Base-by-base conservation (phyloP, 2,329 filamentous ascomycete species). In the Clonostachys chloroleuca region DNA sequence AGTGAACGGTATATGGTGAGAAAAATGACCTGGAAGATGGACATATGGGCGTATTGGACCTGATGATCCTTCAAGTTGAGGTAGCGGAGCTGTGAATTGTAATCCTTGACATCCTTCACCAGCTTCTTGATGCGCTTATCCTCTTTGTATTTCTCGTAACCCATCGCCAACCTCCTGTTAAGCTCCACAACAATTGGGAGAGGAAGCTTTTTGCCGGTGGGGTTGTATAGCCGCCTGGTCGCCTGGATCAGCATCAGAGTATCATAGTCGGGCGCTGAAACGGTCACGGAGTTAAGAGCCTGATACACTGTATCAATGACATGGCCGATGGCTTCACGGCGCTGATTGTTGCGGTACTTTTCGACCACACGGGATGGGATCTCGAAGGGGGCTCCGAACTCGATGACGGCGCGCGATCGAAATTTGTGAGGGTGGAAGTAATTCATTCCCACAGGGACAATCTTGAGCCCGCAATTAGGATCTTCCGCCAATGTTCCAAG, bases 381-480 rank as follows among this genome's bases (percentile, higher is more conserved):
- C 54, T 95, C 88, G 52, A 97, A 85, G 0, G 94, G 91, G 24
- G 83, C 85, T 9, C 94, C 94, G 58, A 97, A 99, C 62, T 99
- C 94, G 50, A 97, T 85, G 5, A 99, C 92, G 35, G 92, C 94
- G 62, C 94, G 83, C 53, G 92, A 97, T 42, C 92, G 87, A 69
- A 99, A 99, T 66, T 97, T 99, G 77, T 99, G 92, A 1, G 92
- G 89, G 67, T 97, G 92, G 70, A 99, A 99, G 69, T 99, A 99
- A 68, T 99, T 99, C 92, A 99, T 96, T 58, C 92, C 92, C 45
- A 94, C 92, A 5, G 94, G 94, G 20, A 99, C 89, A 57, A 99
- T 96, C 67, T 92, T 95, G 51, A 99, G 74, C 33, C 89, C 90
- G 61, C 89, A 96, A 53, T 92, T 78, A 4, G 92, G 92, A 51